A percentile compares a stretch with the other conserved stretches of the same genome.
Conservation (phyloP, 2,329 filamentous ascomycete genomes). For the Aspergillus puulaauensis region DNA sequence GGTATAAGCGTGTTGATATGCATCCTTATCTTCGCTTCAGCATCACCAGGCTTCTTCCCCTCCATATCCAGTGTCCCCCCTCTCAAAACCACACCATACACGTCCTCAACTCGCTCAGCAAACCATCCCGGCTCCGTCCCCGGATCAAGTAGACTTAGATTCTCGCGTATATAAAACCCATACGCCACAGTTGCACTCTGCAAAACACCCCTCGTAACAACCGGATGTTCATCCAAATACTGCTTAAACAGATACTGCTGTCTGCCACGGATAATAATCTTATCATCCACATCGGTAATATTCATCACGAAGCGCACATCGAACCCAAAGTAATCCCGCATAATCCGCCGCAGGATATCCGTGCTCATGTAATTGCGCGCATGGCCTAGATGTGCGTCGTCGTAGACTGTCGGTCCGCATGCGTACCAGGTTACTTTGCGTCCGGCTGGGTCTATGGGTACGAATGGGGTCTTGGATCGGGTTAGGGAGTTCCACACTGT, state of each 20-base stretch:
- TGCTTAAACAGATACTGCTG: not conserved
- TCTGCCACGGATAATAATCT: not conserved
- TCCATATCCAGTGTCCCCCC: too few relatives aligned
- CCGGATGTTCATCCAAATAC: not conserved
- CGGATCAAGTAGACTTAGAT: too few relatives aligned
- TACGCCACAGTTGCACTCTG: too few relatives aligned
- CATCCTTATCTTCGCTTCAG: too few relatives aligned
- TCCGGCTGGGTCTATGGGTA: not conserved
- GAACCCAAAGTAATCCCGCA: not conserved
- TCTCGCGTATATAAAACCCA: too few relatives aligned
- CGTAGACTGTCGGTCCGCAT: not conserved
- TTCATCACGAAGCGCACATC: not conserved
- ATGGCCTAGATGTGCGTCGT: not conserved
- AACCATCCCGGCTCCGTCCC: too few relatives aligned
- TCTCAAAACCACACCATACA: too few relatives aligned
- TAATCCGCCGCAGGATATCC: not conserved
- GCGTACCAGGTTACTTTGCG: not conserved
- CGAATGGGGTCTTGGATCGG: not conserved
- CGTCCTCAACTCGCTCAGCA: too few relatives aligned
- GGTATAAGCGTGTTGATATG: too few relatives aligned
- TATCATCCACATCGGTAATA: not conserved
- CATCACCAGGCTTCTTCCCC: too few relatives aligned
- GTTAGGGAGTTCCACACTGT: not conserved
- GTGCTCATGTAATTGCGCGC: not conserved
- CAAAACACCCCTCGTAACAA: too few relatives aligned